Evolutionary conservation across 352 stramenopile genomes (phyloP), one percentile per base, ranked within the genome.

Genomic region (Phytophthora pini): DNA sequence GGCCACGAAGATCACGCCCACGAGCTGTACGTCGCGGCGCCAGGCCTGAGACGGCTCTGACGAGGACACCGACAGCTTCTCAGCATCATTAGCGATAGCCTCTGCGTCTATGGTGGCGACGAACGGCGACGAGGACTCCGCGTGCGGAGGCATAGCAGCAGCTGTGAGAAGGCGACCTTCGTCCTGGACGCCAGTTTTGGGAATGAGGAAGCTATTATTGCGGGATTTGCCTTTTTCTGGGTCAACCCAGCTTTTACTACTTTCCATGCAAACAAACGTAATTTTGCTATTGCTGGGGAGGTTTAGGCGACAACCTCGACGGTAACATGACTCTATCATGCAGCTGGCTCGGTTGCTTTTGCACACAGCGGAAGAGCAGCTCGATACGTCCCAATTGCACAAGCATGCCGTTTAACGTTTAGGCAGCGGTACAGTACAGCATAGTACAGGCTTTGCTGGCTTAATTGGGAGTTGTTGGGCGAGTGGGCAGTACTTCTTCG

Each of bases 1-100:
- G 5, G 45, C 47, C 1, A 78, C 40, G 13, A 90, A 65, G 48
- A 92, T 74, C 39, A 78, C 53, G 10, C 64, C 79, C 11, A 92
- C 54, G 24, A 79, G 63, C 32, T 75, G 67, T 45, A 92, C 59
- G 52, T 92, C 83, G 60, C 72, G 71, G 27, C 72, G 77, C 83
- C 80, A 92, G 27, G 45, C 74, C 20, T 60, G 39, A 3, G 47
- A 47, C 8, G 44, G 15, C 27, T 41, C 13, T 1, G 34, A 51
- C 5, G 43, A 15, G 5, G 36, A 40, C 22, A 39, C 38, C 7
- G 26, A 32, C 1, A 36, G 24, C 34, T 70, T 66, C n/a, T 62
- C 51, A 0, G 17, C 20, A 43, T 60, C 58, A 6, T 15, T 58
- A 13, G 51, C 41, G 36, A 72, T 53, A 17, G 47, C 55, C 10